A percentile compares a stretch with the other conserved stretches of the same genome.
Evolutionary conservation across 495 filamentous ascomycete genomes (phyloP).

Genomic region (Neurospora sp.): DNA sequence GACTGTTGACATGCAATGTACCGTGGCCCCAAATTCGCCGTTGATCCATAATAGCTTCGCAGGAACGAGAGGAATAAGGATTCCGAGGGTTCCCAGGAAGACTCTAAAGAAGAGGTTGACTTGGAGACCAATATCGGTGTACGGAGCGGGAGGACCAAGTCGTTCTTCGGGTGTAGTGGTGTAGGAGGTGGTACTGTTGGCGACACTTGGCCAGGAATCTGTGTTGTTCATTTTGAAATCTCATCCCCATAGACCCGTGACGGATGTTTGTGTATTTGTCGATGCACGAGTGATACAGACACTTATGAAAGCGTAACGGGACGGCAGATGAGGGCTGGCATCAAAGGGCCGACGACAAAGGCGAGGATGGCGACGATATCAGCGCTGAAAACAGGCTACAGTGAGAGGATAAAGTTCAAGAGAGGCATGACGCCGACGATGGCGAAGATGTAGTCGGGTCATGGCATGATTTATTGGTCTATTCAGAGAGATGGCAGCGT

Average conservation of each 20-base stretch:
- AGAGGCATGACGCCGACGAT: background rate
- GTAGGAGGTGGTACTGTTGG: constrained; percentile 2
- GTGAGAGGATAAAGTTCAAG: background rate
- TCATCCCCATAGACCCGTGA: background rate
- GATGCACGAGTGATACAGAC: background rate
- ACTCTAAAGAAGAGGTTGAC: constrained; percentile 34
- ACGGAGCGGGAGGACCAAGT: constrained; percentile 14
- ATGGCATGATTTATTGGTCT: constrained; percentile 4
- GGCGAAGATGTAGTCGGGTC: background rate
- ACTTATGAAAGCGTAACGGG: background rate
- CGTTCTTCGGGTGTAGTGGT: constrained; percentile 17
- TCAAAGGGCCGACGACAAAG: background rate
- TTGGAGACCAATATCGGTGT: constrained; percentile 19
- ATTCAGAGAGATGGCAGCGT: background rate
- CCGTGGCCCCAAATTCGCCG: constrained; percentile 50
- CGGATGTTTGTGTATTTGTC: background rate
- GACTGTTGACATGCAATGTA: constrained; percentile 54
- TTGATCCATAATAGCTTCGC: constrained; percentile 46
- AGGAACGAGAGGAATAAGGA: constrained; percentile 47
- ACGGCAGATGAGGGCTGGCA: background rate
- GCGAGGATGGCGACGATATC: background rate
- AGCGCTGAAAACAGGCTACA: background rate
- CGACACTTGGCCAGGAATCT: background rate
- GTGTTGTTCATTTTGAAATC: background rate
- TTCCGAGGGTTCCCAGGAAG: constrained; percentile 45